Evolutionary conservation across 192 early-diverging fungal genomes (phyloP).

Genomic region (Diversispora eburnea): DNA sequence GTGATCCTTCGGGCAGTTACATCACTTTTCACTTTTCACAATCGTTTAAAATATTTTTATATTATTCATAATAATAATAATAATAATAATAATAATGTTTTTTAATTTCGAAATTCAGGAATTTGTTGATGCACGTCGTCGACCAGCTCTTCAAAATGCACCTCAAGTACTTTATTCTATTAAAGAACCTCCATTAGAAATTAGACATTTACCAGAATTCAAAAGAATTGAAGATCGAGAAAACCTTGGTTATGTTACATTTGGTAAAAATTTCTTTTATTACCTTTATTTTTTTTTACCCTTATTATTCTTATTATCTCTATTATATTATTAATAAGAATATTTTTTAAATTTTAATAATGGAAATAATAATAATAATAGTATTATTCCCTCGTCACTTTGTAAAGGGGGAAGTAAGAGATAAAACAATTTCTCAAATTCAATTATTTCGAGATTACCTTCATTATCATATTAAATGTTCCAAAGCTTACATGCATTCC

Average conservation of each 20-base stretch:
- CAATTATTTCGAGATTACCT: constrained; percentile 98
- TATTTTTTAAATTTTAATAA: not conserved
- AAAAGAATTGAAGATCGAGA: constrained; percentile 69
- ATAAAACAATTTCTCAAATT: constrained; percentile 91
- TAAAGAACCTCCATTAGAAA: constrained; percentile 92
- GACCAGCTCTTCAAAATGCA: constrained; percentile 85
- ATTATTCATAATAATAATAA: too few relatives aligned
- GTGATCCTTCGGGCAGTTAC: not conserved
- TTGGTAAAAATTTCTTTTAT: constrained; percentile 56
- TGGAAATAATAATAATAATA: constrained; percentile 24
- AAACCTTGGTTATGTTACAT: constrained; percentile 91
- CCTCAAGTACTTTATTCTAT: constrained; percentile 92
- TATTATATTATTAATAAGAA: too few relatives aligned
- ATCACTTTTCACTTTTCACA: not conserved
- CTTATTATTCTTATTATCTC: too few relatives aligned
- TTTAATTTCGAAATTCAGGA: constrained; percentile 50
- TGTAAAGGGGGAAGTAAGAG: constrained; percentile 61
- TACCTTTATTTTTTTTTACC: not conserved
- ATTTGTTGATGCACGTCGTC: constrained; percentile 97
- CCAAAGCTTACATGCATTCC: constrained; percentile 99
- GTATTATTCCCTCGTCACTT: constrained; percentile 96
- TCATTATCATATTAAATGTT: constrained; percentile 99
- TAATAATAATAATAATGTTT: too few relatives aligned
- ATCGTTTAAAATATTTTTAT: not conserved
- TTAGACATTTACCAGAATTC: constrained; percentile 69